A percentile compares a stretch with the other conserved stretches of the same genome.
phyloP scores from a whole-genome alignment of 2,329 filamentous ascomycete species.

The Aurifilum marmelostoma region DNA sequence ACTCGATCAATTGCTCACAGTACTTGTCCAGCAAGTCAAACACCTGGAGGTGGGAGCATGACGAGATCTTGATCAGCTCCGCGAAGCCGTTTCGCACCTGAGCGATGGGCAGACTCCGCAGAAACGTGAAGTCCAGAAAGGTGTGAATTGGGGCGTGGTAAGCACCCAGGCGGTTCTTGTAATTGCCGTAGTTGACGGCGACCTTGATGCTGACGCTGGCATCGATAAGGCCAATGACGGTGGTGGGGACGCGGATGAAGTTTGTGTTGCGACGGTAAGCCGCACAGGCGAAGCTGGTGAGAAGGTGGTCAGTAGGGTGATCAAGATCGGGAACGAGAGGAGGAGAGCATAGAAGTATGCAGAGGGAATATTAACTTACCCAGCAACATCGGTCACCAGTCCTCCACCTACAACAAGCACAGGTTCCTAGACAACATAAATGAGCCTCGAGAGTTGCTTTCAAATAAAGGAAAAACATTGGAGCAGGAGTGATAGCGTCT shows the following conservation, averaged over 20 bases:
- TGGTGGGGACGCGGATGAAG: constrained; percentile 74
- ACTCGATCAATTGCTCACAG: constrained; percentile 68
- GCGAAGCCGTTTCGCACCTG: constrained; percentile 76
- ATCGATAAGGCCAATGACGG: constrained; percentile 75
- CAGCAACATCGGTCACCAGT: constrained; percentile 73
- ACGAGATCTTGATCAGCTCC: constrained; percentile 76
- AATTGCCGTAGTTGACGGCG: constrained; percentile 76
- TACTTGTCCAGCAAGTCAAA: constrained; percentile 70
- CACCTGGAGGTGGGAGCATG: constrained; percentile 67
- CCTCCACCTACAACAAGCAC: constrained; percentile 70
- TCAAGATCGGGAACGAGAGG: no score
- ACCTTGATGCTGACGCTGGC: constrained; percentile 78
- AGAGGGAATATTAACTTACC: constrained; percentile 52
- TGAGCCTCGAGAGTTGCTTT: constrained; percentile 14
- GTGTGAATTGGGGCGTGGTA: constrained; percentile 74
- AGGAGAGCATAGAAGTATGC: no score
- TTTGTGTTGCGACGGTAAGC: constrained; percentile 74
- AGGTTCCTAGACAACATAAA: constrained; percentile 51
- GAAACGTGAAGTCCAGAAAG: constrained; percentile 73
- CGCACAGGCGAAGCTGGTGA: constrained; percentile 66
- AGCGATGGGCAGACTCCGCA: constrained; percentile 67
- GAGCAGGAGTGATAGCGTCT: background rate
- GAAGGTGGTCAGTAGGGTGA: constrained; percentile 31
- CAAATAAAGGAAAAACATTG: no score
- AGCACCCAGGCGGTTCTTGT: constrained; percentile 74